Percentiles rank a stretch among this genome's conserved stretches.
Conservation (phyloP, 306 rosid genomes). For the Cyamopsis tetragonoloba region DNA sequence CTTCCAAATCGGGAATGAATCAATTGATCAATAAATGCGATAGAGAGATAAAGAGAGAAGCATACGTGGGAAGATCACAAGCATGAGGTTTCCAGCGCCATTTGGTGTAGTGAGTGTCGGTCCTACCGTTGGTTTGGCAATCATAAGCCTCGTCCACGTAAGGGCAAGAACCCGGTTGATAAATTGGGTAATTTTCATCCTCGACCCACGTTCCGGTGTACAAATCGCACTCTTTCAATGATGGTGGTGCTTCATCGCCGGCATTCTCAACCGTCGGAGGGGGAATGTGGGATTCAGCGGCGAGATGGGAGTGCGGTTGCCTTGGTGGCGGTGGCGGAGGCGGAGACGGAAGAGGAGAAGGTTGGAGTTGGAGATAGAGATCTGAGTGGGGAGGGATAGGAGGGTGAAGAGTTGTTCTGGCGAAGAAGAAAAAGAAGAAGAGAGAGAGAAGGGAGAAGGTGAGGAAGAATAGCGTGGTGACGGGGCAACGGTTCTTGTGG, state of each 20-base stretch:
- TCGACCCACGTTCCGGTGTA: slow-evolving; percentile 74
- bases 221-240: slow-evolving; percentile 58
- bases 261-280: slow-evolving; percentile 10
- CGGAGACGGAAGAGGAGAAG: slow-evolving; percentile 22
- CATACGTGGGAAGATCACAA: slow-evolving; percentile 83
- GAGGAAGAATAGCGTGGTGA: slow-evolving; percentile 43
- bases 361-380: slow-evolving; percentile 41
- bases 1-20: neutral
- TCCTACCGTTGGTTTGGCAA: slow-evolving; percentile 72
- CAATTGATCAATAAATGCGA: neutral
- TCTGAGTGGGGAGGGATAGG: slow-evolving; percentile 43
- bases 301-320: neutral
- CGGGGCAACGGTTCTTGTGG: slow-evolving; percentile 39
- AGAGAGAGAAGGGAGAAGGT: slow-evolving; percentile 38
- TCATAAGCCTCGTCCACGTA: slow-evolving; percentile 88
- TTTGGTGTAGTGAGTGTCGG: slow-evolving; percentile 56
- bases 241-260: slow-evolving; percentile 3
- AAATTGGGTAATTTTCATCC: slow-evolving; percentile 68
- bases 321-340: neutral
- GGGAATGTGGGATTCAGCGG: neutral
- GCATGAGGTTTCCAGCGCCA: slow-evolving; percentile 95
- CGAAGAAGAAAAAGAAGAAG: slow-evolving; percentile 48
- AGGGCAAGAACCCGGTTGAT: slow-evolving; percentile 78
- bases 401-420: slow-evolving; percentile 42
- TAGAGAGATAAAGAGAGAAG: neutral